phyloP scores from a whole-genome alignment of 331 rosid species.

The Erythrophleum ivorense region DNA sequence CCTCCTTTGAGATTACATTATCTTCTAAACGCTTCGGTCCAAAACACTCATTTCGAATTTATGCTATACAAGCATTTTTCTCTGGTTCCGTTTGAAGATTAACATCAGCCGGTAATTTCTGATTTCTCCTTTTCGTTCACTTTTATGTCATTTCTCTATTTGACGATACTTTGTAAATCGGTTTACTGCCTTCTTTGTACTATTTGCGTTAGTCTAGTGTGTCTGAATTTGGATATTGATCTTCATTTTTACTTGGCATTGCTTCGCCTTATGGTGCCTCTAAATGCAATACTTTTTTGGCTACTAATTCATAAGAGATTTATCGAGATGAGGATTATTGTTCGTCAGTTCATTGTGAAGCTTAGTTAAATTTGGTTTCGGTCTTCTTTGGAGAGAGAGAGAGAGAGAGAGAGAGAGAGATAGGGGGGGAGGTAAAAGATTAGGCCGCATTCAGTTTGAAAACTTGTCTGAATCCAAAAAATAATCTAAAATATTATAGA shows the following conservation, averaged over 20 bases:
- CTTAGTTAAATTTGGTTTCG: not conserved
- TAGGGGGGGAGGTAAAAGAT: not conserved
- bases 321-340: conserved; percentile 10
- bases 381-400: not conserved
- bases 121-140: conserved; percentile 32
- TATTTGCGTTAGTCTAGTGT: conserved; percentile 13
- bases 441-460: not conserved
- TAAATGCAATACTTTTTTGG: not conserved
- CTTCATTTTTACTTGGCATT: not conserved
- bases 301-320: not conserved
- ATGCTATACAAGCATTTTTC: not conserved
- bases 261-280: conserved; percentile 34
- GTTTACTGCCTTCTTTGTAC: conserved; percentile 13
- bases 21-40: not conserved
- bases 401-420: not conserved
- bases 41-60: conserved; percentile 39
- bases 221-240: conserved; percentile 23
- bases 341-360: not conserved
- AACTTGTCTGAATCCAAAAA: not conserved
- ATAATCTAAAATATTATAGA: too few relatives aligned
- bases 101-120: conserved; percentile 43
- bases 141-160: conserved; percentile 6
- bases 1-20: not conserved
- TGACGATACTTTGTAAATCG: conserved; percentile 1
- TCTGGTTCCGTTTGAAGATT: not conserved